Percentiles rank a stretch among this genome's conserved stretches.
Evolutionary conservation across 441 rosid species (phyloP).

Genomic region (Theobroma grandiflorum): DNA sequence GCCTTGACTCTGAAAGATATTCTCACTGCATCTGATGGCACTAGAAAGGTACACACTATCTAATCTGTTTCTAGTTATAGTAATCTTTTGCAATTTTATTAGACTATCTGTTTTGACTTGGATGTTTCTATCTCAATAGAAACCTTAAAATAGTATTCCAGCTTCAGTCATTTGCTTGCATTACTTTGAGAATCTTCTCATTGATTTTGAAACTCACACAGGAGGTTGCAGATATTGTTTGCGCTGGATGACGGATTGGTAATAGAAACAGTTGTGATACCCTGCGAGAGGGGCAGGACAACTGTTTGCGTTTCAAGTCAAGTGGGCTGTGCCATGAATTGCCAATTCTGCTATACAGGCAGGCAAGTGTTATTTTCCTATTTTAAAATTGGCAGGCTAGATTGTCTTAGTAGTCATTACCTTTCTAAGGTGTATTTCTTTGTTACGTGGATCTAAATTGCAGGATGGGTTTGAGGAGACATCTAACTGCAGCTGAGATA

Average conservation of each 20-base stretch:
- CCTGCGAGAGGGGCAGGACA: conserved; percentile 82
- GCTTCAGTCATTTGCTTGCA: background rate
- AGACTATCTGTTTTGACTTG: background rate
- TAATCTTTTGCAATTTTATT: background rate
- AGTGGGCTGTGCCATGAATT: conserved; percentile 95
- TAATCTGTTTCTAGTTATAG: conserved; percentile 1
- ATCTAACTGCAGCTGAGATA: conserved; percentile 86
- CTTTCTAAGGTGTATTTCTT: background rate
- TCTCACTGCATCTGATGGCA: conserved; percentile 80
- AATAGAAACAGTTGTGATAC: conserved; percentile 86
- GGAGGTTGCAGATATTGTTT: conserved; percentile 92
- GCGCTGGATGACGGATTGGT: conserved; percentile 77
- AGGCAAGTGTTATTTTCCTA: conserved; percentile 49
- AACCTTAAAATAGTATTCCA: background rate
- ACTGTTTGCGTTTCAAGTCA: conserved; percentile 95
- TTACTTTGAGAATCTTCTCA: conserved; percentile 56
- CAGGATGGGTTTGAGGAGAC: conserved; percentile 91
- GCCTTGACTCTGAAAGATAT: conserved; percentile 74
- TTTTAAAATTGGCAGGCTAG: background rate
- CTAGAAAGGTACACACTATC: conserved; percentile 71
- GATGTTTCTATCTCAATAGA: background rate
- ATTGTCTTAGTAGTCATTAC: background rate
- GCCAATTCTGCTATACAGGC: conserved; percentile 96
- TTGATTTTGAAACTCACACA: conserved; percentile 77
- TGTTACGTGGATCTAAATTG: conserved; percentile 26